These are phyloP conservation scores for Marchantia paleacea DNA, from an alignment of 225 moss, liverwort and hornwort species.

Conservation along the genomic window DNA sequence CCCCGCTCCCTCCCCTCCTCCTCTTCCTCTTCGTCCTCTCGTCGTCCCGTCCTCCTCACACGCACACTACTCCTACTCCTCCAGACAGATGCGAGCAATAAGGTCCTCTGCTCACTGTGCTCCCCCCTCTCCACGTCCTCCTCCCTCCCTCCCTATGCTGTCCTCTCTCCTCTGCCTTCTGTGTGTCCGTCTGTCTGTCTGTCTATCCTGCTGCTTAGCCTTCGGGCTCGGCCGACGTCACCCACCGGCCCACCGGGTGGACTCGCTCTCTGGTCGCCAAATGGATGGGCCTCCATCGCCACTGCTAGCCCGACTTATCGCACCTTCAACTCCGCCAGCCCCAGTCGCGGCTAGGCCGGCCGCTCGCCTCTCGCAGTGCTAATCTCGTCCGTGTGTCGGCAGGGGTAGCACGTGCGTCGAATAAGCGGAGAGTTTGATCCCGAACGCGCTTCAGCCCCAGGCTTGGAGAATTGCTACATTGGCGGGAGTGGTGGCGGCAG, in stretches of 20 bases:
- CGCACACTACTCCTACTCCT: not conserved
- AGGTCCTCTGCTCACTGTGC: not conserved
- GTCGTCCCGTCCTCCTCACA: not conserved
- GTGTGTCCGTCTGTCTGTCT: not conserved
- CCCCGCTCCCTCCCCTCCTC: not conserved
- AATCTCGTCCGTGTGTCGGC: no score
- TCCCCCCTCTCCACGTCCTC: no score
- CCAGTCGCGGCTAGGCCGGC: not conserved
- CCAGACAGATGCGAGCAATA: not conserved
- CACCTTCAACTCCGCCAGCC: no score
- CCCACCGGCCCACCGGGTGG: not conserved
- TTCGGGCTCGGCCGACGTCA: conserved; percentile 6
- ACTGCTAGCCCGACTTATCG: not conserved
- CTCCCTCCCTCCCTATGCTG: not conserved
- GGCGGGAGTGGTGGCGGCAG: not conserved
- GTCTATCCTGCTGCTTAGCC: not conserved
- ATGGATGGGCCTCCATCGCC: not conserved
- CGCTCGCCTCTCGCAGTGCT: no score
- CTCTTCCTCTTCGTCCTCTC: not conserved
- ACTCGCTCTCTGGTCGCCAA: not conserved
- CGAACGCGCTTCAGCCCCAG: not conserved
- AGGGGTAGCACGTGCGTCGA: no score
- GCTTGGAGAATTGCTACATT: not conserved
- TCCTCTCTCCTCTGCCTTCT: not conserved
- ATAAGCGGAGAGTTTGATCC: no score